Base-by-base conservation (phyloP, 306 rosid species). In the Heteromeles arbutifolia region DNA sequence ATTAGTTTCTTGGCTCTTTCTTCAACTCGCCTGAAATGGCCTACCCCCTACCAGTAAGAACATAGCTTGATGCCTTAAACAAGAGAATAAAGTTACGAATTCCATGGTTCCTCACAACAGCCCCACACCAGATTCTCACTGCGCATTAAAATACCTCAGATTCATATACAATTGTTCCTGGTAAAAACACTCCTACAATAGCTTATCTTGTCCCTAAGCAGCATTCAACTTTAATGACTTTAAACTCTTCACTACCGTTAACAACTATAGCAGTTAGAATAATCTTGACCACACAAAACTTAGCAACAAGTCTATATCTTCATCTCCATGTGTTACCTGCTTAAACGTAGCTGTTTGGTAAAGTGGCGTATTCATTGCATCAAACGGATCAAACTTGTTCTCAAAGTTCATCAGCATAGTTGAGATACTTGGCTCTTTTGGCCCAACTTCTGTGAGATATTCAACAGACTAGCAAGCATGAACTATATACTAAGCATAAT, bases 331-430 rank as follows among this genome's bases (percentile, higher is more conserved):
- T n/a, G 24, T 74, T 56, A 94, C 98, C 92, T 94, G 98, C 92
- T 92, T 92, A 77, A 94, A 94, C 71, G 97, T 94, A 65, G 97
- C 95, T 18, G 98, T 94, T 80, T 94, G 98, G 80, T 92, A 94
- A 77, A 92, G 89, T 2, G 98, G 98, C 4, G 81, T 67, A 77
- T 89, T 94, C 70, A 92, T 72, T 67, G 97, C 90, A 70, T 84
- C 85, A 70, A 78, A 94, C 79, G 96, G 97, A 88, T 92, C 98
- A 69, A 85, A 90, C 82, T 86, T 81, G 76, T 70, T 86, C 81
- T 87, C 96, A 45, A 90, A 87, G 84, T 92, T 92, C 96, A 94
- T 79, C 81, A 94, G 74, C 73, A 83, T 67, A 17, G 97, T 94
- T 52, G 98, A 87, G 70, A 94, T 73, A 56, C 87, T 82, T 14